phyloP scores from a whole-genome alignment of 805 yeast genomes.

The Gaillardinia entomophila region DNA sequence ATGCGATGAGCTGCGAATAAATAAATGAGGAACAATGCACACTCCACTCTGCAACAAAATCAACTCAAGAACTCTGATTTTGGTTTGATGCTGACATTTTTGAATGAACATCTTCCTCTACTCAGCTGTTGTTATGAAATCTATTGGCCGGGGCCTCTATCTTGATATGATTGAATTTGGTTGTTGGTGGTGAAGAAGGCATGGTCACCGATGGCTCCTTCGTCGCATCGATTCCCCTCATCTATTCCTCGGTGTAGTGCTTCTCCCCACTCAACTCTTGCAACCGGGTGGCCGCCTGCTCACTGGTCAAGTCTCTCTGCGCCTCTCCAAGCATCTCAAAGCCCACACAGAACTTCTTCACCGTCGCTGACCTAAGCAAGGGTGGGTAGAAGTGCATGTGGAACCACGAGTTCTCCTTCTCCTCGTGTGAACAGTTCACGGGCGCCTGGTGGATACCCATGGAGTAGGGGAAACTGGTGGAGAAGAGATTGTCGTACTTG shows the following conservation, averaged over 20 bases:
- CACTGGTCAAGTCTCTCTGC: slow-evolving; percentile 65
- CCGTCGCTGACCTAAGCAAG: slow-evolving; percentile 66
- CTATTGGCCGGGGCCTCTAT: too few relatives aligned
- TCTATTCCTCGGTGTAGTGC: slow-evolving; percentile 16
- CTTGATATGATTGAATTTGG: too few relatives aligned
- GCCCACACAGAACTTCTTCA: slow-evolving; percentile 70
- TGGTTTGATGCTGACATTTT: too few relatives aligned
- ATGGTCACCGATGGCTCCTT: too few relatives aligned
- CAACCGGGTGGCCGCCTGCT: slow-evolving; percentile 56
- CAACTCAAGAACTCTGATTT: too few relatives aligned
- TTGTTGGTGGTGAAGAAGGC: too few relatives aligned
- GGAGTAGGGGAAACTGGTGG: slow-evolving; percentile 69
- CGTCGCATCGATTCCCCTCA: too few relatives aligned
- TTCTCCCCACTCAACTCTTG: slow-evolving; percentile 34
- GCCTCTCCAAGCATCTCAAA: slow-evolving; percentile 66
- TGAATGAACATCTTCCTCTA: too few relatives aligned
- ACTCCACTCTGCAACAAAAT: too few relatives aligned
- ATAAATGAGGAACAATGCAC: too few relatives aligned
- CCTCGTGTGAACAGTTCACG: slow-evolving; percentile 37
- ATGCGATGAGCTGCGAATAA: too few relatives aligned
- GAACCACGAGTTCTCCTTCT: slow-evolving; percentile 43
- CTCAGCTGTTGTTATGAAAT: too few relatives aligned
- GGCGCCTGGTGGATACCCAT: slow-evolving; percentile 83
- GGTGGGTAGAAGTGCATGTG: slow-evolving; percentile 82
- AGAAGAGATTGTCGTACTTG: slow-evolving; percentile 65